A percentile compares a stretch with the other conserved stretches of the same genome.
These are phyloP conservation scores for Pleurotus tuoliensis DNA, from an alignment of 768 basidiomycete genomes.

Conservation along the genomic window DNA sequence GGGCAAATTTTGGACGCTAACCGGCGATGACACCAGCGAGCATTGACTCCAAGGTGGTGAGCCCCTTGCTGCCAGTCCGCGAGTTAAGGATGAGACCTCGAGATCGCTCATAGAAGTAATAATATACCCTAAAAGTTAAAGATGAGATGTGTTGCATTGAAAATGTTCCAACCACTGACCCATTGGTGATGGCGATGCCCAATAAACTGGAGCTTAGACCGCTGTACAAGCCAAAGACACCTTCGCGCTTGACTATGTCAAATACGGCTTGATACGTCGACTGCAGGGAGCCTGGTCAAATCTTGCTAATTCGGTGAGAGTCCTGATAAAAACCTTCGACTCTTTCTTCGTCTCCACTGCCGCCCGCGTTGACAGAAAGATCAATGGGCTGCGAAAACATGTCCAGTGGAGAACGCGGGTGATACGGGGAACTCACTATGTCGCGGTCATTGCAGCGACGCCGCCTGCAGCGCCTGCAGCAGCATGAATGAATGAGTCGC, in stretches of 20 bases:
- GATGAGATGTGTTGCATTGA: background rate
- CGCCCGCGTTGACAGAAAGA: slow-evolving; percentile 89
- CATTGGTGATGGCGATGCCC: slow-evolving; percentile 92
- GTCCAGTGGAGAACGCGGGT: background rate
- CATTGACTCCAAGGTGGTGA: slow-evolving; percentile 87
- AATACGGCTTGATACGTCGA: slow-evolving; percentile 61
- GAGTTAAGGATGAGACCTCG: slow-evolving; percentile 53
- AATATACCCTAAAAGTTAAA: slow-evolving; percentile 67
- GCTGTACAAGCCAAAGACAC: slow-evolving; percentile 78
- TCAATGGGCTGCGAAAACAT: slow-evolving; percentile 63
- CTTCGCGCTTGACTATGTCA: slow-evolving; percentile 82
- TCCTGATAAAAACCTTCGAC: slow-evolving; percentile 48
- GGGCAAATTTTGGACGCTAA: slow-evolving; percentile 18
- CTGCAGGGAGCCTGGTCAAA: slow-evolving; percentile 28
- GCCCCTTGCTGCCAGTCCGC: slow-evolving; percentile 57
- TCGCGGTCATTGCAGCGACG: slow-evolving; percentile 85
- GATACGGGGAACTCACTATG: slow-evolving; percentile 55
- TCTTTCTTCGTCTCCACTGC: slow-evolving; percentile 85
- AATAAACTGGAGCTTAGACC: slow-evolving; percentile 82
- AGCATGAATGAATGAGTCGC: slow-evolving; percentile 83
- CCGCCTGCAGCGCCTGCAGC: slow-evolving; percentile 89
- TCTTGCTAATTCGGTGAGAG: too few species aligned
- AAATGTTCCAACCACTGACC: slow-evolving; percentile 38
- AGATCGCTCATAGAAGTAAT: slow-evolving; percentile 84
- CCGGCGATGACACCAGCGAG: slow-evolving; percentile 86